These are phyloP conservation scores for Alternaria solani DNA, from an alignment of 2,329 filamentous ascomycete genomes.

Conservation along the genomic window DNA sequence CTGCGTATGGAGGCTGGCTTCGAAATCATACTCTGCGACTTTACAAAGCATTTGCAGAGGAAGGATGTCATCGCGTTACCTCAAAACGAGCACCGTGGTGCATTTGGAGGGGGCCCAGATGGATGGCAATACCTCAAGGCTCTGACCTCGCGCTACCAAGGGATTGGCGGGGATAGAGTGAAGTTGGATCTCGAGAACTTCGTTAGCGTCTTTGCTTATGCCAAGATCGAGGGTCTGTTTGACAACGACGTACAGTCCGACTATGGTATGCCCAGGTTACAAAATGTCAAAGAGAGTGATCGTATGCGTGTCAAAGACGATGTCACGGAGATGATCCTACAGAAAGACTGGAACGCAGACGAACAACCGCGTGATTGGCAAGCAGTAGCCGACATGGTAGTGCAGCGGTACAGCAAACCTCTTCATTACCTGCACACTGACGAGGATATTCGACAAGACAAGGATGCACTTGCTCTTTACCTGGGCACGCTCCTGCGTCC, in stretches of 20 bases:
- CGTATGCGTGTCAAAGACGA: conserved; percentile 54
- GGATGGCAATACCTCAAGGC: conserved; percentile 49
- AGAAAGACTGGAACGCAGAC: conserved; percentile 26
- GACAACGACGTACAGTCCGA: conserved; percentile 41
- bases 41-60: conserved; percentile 53
- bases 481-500: conserved; percentile 43
- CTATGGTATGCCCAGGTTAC: conserved; percentile 50
- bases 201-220: conserved; percentile 57
- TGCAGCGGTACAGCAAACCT: conserved; percentile 67
- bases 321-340: conserved; percentile 55
- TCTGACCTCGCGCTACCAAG: conserved; percentile 54
- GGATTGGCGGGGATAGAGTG: conserved; percentile 56
- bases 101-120: neutral
- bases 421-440: conserved; percentile 52
- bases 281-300: conserved; percentile 41
- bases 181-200: conserved; percentile 59
- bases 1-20: conserved; percentile 75
- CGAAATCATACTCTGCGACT: conserved; percentile 72
- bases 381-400: conserved; percentile 69
- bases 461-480: conserved; percentile 35
- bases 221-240: conserved; percentile 51
- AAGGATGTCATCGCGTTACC: conserved; percentile 23
- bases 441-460: conserved; percentile 24
- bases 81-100: neutral
- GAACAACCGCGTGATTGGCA: conserved; percentile 66